Evolutionary conservation across 805 yeast species (phyloP), one percentile per base, ranked within the genome.

Genomic region (Kazachstania kunashirensis): DNA sequence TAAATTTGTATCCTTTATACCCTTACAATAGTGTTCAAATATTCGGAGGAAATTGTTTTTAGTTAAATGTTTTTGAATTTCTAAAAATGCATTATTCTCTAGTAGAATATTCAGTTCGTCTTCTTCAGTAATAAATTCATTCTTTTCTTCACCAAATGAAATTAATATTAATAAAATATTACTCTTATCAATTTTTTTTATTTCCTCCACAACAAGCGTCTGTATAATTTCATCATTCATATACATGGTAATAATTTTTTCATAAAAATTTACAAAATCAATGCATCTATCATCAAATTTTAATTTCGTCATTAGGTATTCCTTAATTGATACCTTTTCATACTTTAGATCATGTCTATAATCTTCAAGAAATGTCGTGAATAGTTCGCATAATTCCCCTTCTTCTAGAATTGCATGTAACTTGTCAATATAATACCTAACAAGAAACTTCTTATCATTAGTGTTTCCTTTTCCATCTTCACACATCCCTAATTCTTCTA

Each of bases 341-440:
- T 55, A 56, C 21, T 47, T 44, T 20, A 47, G 36, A 36, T 53
- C 51, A 8, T 41, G 36, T 2, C 46, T 31, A 40, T 56, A 57
- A 6, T 48, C 52, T 3, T 46, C 31, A 0, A 43, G 31, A 23
- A 45, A 42, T 7, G 30, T 24, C 2, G 38, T 46, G 24, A 56
- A 35, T 2, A 21, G 8, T 6, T 42, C 43, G 53, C 50, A 48
- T 9, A 57, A 26, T 7, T 45, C 34, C 4, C 37, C 37, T 0
- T 33, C 33, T 12, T 44, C 39, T 15, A 56, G 41, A 3, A 33
- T 29, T 16, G 46, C 50, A 29, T 46, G 47, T 10, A 57, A 25
- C 14, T 47, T 44, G 3, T 48, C 43, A 20, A 48, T 32, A 37
- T 57, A 57, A 36, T 48, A 55, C 11, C 49, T 43, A 3, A 49